These are phyloP conservation scores for Domatiomyces catenatus DNA, from an alignment of 2,329 filamentous ascomycete species.

Conservation along the genomic window DNA sequence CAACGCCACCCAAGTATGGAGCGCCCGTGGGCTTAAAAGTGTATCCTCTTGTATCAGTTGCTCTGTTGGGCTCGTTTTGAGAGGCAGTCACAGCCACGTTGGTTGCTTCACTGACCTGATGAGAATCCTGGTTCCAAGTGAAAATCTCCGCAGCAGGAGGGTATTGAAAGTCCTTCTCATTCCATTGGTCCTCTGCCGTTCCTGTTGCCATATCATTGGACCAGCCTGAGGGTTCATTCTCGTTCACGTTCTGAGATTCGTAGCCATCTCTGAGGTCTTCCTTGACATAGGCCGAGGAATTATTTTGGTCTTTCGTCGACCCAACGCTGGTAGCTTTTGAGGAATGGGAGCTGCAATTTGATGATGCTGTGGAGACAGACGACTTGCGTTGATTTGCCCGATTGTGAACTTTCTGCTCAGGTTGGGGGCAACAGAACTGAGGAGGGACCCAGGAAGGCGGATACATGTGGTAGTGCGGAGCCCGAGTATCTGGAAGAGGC, in stretches of 20 bases:
- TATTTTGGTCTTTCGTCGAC: not conserved
- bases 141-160: not conserved
- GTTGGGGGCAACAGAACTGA: not conserved
- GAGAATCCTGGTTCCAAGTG: not conserved
- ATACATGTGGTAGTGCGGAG: not conserved
- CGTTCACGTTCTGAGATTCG: not conserved
- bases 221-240: not conserved
- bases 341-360: not conserved
- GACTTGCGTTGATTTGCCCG: not conserved
- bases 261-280: not conserved
- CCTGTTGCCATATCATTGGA: not conserved
- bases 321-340: not conserved
- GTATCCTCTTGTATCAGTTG: not conserved
- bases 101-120: not conserved
- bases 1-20: not conserved
- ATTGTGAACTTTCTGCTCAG: not conserved
- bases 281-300: not conserved
- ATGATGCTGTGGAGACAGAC: not conserved
- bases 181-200: constrained; percentile 1
- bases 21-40: not conserved
- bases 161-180: not conserved
- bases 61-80: not conserved
- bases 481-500: not conserved
- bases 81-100: not conserved
- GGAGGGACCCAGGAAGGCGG: not conserved